Conservation (phyloP, 257 asterid genomes). For the Solanum bulbocastanum region DNA sequence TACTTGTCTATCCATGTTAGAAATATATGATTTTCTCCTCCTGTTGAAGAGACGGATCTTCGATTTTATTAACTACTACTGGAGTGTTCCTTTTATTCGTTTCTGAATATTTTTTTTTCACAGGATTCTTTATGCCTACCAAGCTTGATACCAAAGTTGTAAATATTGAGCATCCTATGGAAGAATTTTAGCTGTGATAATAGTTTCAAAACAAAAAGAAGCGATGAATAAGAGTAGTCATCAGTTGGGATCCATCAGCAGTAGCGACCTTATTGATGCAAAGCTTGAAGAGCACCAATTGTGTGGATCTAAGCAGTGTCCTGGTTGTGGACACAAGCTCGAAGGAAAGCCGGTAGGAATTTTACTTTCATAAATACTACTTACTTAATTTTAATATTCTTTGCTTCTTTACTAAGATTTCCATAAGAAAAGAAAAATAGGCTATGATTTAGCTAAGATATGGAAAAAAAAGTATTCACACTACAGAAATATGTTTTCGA, state of each 20-base stretch:
- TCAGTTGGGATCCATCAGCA: conserved; percentile 60
- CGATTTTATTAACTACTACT: background rate
- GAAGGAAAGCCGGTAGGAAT: conserved; percentile 77
- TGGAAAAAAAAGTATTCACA: background rate
- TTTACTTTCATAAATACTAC: background rate
- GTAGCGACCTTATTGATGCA: conserved; percentile 87
- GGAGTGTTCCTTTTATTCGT: background rate
- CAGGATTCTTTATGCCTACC: background rate
- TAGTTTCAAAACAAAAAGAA: background rate
- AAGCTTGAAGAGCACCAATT: conserved; percentile 95
- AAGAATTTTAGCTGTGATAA: background rate
- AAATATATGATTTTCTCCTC: background rate
- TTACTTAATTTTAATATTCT: conserved; percentile 15
- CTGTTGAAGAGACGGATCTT: background rate
- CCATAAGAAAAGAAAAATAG: background rate
- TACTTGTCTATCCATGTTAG: background rate
- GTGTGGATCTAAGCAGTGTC: conserved; percentile 92
- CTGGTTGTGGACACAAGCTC: conserved; percentile 94
- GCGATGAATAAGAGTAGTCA: conserved; percentile 45
- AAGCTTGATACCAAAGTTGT: background rate
- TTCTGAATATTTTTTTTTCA: background rate
- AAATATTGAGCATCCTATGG: background rate
- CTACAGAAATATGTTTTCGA: background rate
- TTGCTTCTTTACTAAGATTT: conserved; percentile 26
- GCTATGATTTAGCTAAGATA: background rate